phyloP scores from a whole-genome alignment of 2,329 filamentous ascomycete species.

The Alternaria postmessia region DNA sequence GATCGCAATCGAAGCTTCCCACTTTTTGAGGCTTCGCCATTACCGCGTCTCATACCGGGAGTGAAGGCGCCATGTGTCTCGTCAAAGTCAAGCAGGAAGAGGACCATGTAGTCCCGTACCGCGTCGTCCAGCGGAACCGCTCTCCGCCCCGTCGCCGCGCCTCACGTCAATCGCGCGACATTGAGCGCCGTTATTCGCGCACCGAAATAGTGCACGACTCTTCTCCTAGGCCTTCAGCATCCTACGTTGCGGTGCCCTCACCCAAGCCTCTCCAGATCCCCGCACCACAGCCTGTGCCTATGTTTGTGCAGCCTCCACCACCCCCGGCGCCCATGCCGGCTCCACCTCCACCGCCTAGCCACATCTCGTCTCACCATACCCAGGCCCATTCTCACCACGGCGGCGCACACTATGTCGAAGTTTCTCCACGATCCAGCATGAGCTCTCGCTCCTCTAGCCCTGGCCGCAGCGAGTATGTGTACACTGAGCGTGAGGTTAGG shows the following conservation, averaged over 20 bases:
- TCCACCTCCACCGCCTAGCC: slow-evolving; percentile 37
- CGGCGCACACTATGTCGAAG: slow-evolving; percentile 55
- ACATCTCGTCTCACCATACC: slow-evolving; percentile 23
- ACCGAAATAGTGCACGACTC: slow-evolving; percentile 43
- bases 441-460: slow-evolving; percentile 43
- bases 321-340: slow-evolving; percentile 41
- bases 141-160: slow-evolving; percentile 42
- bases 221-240: slow-evolving; percentile 36
- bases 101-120: slow-evolving; percentile 53
- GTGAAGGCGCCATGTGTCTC: slow-evolving; percentile 53
- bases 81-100: slow-evolving; percentile 57
- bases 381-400: slow-evolving; percentile 23
- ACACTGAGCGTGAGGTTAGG: slow-evolving; percentile 55
- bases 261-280: slow-evolving; percentile 47
- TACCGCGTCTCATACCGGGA: slow-evolving; percentile 8
- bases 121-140: slow-evolving; percentile 42
- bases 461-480: slow-evolving; percentile 50
- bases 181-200: slow-evolving; percentile 41
- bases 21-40: slow-evolving; percentile 5
- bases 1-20: slow-evolving; percentile 36
- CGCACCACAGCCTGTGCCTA: slow-evolving; percentile 52
- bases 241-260: slow-evolving; percentile 44
- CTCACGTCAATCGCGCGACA: slow-evolving; percentile 29
- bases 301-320: slow-evolving; percentile 49
- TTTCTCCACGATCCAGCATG: slow-evolving; percentile 49